Base-by-base conservation (phyloP, 805 yeast genomes). In the Hanseniaspora valbyensis region DNA sequence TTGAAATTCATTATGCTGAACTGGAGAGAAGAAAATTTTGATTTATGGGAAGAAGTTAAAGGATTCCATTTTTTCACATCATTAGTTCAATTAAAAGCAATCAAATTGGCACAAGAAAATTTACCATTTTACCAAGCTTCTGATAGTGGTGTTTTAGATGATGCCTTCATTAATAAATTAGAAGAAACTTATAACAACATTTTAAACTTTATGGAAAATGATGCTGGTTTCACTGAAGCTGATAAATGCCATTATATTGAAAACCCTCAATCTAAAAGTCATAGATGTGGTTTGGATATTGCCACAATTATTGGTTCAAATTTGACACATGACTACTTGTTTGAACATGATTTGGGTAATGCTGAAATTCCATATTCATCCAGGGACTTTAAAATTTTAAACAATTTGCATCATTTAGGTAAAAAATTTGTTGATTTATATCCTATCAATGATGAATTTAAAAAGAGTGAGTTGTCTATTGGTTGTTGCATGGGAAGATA, bases 11-110 rank as follows among this genome's bases (percentile, higher is more conserved):
- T 83, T 21, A 55, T 73, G 16, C 59, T 64, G 4, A 71, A 75
- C 58, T 90, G 96, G 96, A 58, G 66, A 12, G 61, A 65, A 10
- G 64, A 66, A 4, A 81, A 86, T n/a, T 90, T 84, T 67, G 96
- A 89, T 66, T 69, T 89, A 38, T 89, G 97, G 97, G 97, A 89
- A 67, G 97, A 89, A 64, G 70, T 83, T 44, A 61, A 77, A 53
- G 78, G 89, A 0, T 59, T 69, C 44, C 96, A 89, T 64, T 80
- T 87, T 54, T 90, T 86, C 65, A 89, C 95, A 1, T 69, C 82
- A 13, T 64, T 84, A 58, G 77, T 80, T 3, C 95, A 88, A 64
- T 69, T 83, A 54, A 75, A 80, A 54, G 83, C 95, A 0, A 57
- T 89, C 19, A 66, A 71, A 39, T 66, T 75, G 53, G 95, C 88